Base-by-base conservation (phyloP, 352 stramenopile species). In the Pythium monospermum region DNA sequence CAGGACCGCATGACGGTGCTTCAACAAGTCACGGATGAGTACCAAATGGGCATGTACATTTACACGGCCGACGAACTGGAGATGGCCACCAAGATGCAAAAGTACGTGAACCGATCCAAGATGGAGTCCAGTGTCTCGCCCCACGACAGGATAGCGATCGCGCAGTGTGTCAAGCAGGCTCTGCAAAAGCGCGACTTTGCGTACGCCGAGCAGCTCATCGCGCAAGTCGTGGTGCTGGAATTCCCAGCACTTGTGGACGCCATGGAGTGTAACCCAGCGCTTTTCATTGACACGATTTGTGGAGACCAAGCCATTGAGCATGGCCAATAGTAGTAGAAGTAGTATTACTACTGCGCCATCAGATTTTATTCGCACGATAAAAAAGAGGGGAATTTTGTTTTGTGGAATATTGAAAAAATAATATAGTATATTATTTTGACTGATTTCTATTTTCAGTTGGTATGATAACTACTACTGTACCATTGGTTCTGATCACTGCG, bases 41-140 rank as follows among this genome's bases (percentile, higher is more conserved):
- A 81, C 53, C 61, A 77, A 23, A 61, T 66, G 19, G 68, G 68
- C 10, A 70, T 74, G 35, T 92, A 92, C 60, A 80, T 90, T 19
- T 92, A 92, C 64, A 86, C 78, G 21, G 78, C 71, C 4, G 82
- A 92, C 31, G 78, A 92, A 35, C 59, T 92, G 6, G 59, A 75
- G 25, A 66, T 83, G 32, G 81, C 81, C 13, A 61, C 73, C 16
- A 49, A 59, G 8, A 47, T 90, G 42, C 76, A 90, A 40, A 68
- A 70, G 28, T 72, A 83, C 40, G 62, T 89, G 49, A 68, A 66
- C 12, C 50, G 64, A 21, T 73, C 64, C 6, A 53, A 25, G 0
- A 58, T 64, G 47, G 21, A 44, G 19, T 52, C 53, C n/a, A 16
- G 37, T 16, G 21, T 27, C 2, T 23, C 23, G n/a, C 30, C 32